Evolutionary conservation across 2,329 filamentous ascomycete genomes (phyloP).

Genomic region (Aspergillus proliferans): DNA sequence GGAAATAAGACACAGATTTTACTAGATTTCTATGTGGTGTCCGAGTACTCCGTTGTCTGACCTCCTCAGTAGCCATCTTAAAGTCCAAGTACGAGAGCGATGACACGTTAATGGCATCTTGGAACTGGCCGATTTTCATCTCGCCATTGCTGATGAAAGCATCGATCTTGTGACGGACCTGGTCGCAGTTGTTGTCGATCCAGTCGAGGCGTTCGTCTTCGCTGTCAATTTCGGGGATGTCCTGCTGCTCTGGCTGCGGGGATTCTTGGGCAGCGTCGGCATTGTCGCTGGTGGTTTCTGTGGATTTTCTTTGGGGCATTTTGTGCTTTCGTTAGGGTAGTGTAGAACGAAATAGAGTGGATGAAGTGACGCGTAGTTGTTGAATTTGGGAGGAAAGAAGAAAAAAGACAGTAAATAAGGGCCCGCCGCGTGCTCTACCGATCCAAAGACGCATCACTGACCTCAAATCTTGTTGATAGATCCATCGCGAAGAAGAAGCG

Average conservation of each 20-base stretch:
- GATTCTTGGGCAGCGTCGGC: background rate
- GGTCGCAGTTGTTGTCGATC: conserved; percentile 20
- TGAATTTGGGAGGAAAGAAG: too few relatives aligned
- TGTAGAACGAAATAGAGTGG: too few relatives aligned
- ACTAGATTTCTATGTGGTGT: too few relatives aligned
- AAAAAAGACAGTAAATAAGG: too few relatives aligned
- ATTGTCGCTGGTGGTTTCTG: background rate
- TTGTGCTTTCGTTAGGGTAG: background rate
- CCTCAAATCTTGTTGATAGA: background rate
- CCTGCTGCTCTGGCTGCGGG: background rate
- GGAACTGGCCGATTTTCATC: conserved; percentile 43
- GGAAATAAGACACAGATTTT: too few relatives aligned
- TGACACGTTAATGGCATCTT: conserved; percentile 31
- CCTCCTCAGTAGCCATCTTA: conserved; percentile 10
- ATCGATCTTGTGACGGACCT: conserved; percentile 38
- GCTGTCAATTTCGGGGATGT: background rate
- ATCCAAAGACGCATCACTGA: too few relatives aligned
- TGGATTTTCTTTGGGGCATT: background rate
- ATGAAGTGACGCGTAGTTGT: too few relatives aligned
- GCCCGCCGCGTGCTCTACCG: too few relatives aligned
- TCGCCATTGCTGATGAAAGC: conserved; percentile 38
- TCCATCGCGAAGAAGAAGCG: background rate
- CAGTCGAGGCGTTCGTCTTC: conserved; percentile 5
- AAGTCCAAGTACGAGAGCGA: conserved; percentile 38
- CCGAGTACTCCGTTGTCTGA: too few relatives aligned